A percentile compares a stretch with the other conserved stretches of the same genome.
Conservation (phyloP, 345 rosid species). For the Rhodamnia rubescens region DNA sequence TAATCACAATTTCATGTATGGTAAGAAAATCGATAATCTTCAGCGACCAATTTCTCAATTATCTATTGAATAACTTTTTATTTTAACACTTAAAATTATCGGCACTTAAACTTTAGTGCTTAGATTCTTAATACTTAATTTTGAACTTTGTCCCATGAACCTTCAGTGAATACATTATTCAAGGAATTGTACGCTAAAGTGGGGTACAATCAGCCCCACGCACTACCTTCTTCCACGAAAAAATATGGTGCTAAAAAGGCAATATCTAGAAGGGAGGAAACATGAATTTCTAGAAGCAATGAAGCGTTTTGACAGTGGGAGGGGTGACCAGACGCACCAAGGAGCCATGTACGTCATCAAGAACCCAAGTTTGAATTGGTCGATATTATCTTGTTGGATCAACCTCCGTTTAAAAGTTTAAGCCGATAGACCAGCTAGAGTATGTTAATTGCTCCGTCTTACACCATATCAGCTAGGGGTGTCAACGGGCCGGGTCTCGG, state of each 20-base stretch:
- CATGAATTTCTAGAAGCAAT: not conserved
- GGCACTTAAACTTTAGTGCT: not conserved
- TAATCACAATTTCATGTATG: not conserved
- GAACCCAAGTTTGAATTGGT: not conserved
- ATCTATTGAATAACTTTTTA: not conserved
- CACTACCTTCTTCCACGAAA: not conserved
- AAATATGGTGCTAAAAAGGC: not conserved
- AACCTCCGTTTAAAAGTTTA: not conserved
- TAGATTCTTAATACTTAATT: not conserved
- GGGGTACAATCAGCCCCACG: not conserved
- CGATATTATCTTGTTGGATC: not conserved
- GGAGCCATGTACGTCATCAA: not conserved
- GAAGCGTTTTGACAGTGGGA: not conserved
- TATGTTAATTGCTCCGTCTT: not conserved
- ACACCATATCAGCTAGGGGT: no score
- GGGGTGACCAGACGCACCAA: not conserved
- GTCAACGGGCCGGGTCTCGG: no score
- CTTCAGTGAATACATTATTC: not conserved
- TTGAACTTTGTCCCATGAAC: not conserved
- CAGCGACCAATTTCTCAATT: not conserved
- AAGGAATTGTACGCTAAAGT: no score
- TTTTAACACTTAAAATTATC: not conserved
- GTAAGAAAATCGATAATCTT: not conserved
- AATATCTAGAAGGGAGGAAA: not conserved
- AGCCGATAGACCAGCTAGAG: not conserved